phyloP scores from a whole-genome alignment of 2,329 filamentous ascomycete genomes.

The Pestalotiopsis sp. region DNA sequence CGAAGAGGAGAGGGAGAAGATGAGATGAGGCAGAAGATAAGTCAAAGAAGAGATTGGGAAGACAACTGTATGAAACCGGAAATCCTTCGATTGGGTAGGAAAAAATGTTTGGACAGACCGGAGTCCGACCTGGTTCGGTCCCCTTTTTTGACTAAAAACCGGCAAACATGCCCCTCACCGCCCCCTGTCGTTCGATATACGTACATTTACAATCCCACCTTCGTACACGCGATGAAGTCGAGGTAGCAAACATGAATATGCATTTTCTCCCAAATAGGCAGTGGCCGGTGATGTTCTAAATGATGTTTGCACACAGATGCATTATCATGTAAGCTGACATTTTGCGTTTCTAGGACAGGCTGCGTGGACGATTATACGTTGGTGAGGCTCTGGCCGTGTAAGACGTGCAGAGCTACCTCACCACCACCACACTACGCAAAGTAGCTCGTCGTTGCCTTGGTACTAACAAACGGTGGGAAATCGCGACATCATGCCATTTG shows the following conservation, averaged over 20 bases:
- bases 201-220: not conserved
- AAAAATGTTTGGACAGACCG: conserved; percentile 3
- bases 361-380: too few relatives aligned
- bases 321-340: too few relatives aligned
- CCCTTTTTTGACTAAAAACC: conserved; percentile 10
- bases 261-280: too few relatives aligned
- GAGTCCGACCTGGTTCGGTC: not conserved
- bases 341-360: too few relatives aligned
- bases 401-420: too few relatives aligned
- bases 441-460: too few relatives aligned
- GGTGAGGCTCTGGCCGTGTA: too few relatives aligned
- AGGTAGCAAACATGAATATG: not conserved
- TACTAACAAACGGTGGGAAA: too few relatives aligned
- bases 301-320: too few relatives aligned
- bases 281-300: too few relatives aligned
- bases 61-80: not conserved
- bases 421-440: too few relatives aligned
- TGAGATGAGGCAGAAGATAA: not conserved
- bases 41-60: not conserved
- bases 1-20: not conserved
- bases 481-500: too few relatives aligned
- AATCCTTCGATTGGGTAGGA: not conserved
- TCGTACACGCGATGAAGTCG: not conserved
- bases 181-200: not conserved
- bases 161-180: conserved; percentile 8